phyloP scores from a whole-genome alignment of 306 rosid genomes.

The Prunus kanzakura region DNA sequence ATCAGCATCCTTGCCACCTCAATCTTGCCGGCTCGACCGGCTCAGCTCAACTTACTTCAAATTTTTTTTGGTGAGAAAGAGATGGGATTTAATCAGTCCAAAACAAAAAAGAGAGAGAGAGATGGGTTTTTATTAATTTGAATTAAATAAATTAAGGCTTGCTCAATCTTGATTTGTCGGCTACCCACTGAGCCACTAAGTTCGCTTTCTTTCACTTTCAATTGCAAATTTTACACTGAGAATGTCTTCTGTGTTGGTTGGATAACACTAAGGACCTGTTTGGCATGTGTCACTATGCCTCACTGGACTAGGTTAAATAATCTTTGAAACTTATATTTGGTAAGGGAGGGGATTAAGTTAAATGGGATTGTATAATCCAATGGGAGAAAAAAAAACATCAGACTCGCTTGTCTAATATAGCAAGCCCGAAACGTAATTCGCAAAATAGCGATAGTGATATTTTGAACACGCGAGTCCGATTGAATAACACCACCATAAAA shows the following conservation, averaged over 20 bases:
- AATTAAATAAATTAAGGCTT: not conserved
- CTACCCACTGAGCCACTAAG: constrained; percentile 4
- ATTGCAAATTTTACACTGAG: not conserved
- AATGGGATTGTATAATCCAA: no score
- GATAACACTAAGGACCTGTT: not conserved
- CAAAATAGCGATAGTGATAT: no score
- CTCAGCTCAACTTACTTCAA: constrained; percentile 3
- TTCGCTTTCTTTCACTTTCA: constrained; percentile 20
- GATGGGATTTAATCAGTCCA: not conserved
- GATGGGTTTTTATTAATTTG: not conserved
- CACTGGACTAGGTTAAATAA: no score
- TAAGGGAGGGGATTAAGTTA: no score
- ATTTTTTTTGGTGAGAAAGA: not conserved
- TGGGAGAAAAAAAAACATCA: no score
- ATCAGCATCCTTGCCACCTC: constrained; percentile 11
- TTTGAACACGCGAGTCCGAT: no score
- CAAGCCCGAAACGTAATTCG: no score
- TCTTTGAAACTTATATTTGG: no score
- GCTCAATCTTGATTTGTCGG: not conserved
- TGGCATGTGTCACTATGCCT: no score
- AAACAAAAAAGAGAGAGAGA: not conserved
- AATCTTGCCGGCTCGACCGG: constrained; percentile 20
- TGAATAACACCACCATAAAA: no score
- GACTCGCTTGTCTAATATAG: no score
- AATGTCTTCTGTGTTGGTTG: constrained; percentile 2